Percentiles rank a stretch among this genome's conserved stretches.
phyloP scores from a whole-genome alignment of 768 basidiomycete species.

The Coprinopsis cinerea region DNA sequence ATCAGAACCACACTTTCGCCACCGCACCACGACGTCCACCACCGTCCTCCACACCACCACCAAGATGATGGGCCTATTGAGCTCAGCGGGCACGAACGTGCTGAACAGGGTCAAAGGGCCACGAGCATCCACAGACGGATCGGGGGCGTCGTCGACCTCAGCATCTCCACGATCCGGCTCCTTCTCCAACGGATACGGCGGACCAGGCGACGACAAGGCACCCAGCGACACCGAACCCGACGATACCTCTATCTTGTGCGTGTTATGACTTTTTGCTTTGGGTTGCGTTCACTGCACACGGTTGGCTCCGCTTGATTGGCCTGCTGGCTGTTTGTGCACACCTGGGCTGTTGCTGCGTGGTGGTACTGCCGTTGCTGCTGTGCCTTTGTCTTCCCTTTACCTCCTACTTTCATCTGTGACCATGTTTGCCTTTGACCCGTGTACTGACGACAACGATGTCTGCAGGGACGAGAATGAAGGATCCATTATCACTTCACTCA shows the following conservation, averaged over 20 bases:
- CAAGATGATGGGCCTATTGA: constrained; percentile 77
- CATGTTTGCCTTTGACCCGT: constrained; percentile 22
- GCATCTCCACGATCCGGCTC: not conserved
- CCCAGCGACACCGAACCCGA: constrained; percentile 84
- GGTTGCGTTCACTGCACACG: not conserved
- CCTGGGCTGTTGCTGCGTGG: not conserved
- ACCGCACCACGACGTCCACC: no score
- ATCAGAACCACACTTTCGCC: no score
- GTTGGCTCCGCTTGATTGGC: not conserved
- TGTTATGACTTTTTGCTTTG: constrained; percentile 11
- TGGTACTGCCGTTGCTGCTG: not conserved
- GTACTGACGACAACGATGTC: constrained; percentile 1
- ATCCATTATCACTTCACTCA: constrained; percentile 80
- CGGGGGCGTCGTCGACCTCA: no score
- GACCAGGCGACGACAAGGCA: constrained; percentile 52
- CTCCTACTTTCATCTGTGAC: not conserved
- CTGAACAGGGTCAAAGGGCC: constrained; percentile 51
- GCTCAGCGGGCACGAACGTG: constrained; percentile 52
- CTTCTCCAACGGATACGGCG: constrained; percentile 1
- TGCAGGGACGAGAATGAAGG: constrained; percentile 89
- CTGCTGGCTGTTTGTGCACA: not conserved
- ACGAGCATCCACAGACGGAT: constrained; percentile 55
- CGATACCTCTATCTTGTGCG: constrained; percentile 85
- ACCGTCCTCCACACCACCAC: constrained; percentile 8
- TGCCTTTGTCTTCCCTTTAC: not conserved